Conservation (phyloP, 192 early-diverging fungal species). For the Mortierella hygrophila region DNA sequence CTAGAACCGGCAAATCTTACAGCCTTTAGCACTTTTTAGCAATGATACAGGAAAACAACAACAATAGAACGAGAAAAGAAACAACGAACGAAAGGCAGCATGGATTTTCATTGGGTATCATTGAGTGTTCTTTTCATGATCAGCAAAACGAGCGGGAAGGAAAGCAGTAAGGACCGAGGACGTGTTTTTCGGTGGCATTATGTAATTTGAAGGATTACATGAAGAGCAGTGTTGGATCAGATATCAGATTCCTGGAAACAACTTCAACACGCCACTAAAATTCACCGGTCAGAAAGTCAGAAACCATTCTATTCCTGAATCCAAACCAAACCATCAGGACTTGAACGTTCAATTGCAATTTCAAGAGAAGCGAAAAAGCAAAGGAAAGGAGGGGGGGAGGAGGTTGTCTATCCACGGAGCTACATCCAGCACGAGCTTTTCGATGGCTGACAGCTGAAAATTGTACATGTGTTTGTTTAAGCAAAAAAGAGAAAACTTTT, state of each 20-base stretch:
- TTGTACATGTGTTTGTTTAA: constrained; percentile 1
- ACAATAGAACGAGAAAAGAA: background rate
- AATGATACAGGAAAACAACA: background rate
- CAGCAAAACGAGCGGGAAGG: background rate
- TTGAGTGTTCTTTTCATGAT: too few relatives aligned
- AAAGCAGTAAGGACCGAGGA: background rate
- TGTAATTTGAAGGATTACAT: background rate
- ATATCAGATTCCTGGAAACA: background rate
- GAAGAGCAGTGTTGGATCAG: too few relatives aligned
- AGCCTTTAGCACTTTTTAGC: background rate
- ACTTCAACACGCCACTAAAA: too few relatives aligned
- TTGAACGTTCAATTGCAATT: too few relatives aligned
- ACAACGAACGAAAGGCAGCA: background rate
- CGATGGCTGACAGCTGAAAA: background rate
- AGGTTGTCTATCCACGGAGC: background rate
- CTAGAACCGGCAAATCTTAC: background rate
- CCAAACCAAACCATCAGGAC: too few relatives aligned
- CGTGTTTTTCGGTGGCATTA: background rate
- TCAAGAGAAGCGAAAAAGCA: too few relatives aligned
- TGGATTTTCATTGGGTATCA: background rate
- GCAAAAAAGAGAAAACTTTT: background rate
- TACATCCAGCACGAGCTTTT: background rate
- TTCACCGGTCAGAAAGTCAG: background rate
- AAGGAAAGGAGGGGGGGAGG: too few relatives aligned
- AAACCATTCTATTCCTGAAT: background rate